Base-by-base conservation (phyloP, 2,329 filamentous ascomycete species). In the Phyllosticta citribraziliensis region DNA sequence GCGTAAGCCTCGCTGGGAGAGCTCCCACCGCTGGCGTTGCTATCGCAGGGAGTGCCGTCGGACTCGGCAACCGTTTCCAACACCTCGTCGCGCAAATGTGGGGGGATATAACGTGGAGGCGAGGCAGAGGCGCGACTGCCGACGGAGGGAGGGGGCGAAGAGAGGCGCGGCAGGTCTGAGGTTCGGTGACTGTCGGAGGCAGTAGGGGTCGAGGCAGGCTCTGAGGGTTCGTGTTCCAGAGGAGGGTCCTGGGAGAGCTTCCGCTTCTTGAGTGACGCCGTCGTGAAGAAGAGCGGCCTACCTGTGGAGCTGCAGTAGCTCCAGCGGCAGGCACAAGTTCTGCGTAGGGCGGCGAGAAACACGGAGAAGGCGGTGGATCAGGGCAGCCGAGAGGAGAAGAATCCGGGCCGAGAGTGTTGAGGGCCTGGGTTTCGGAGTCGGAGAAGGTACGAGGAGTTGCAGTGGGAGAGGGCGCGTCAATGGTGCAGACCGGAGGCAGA, bases 11-110 rank as follows among this genome's bases (percentile, higher is more conserved):
- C 77, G 66, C 76, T 80, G 40, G 80, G 78, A 14, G 77, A 81
- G 68, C 75, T 78, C 24, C 72, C 71, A 30, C 74, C 73, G 60
- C 70, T 71, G 63, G 65, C 68, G 25, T 72, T 51, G 69, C 71
- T 71, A 63, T 72, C 74, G 64, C 69, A 66, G 52, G 70, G 64
- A 19, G 63, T 52, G 30, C 60, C 67, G 53, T 52, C 65, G 35
- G 68, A 56, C 60, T 73, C 70, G 25, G 66, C 66, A 27, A 67
- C 64, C 12, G 70, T 67, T 68, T 75, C 73, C 35, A 70, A 67
- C 59, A 80, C 75, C 69, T 82, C 80, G 70, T 78, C 76, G 69
- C 82, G 80, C 61, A 84, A 73, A 70, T 84, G 82, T 59, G 81
- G 78, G 63, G 82, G 82, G 60, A 84, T 75, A 69, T 79, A 82